Evolutionary conservation across 148 eudicot species (phyloP), one percentile per base, ranked within the genome.

Genomic region (Amaranthus palmeri): DNA sequence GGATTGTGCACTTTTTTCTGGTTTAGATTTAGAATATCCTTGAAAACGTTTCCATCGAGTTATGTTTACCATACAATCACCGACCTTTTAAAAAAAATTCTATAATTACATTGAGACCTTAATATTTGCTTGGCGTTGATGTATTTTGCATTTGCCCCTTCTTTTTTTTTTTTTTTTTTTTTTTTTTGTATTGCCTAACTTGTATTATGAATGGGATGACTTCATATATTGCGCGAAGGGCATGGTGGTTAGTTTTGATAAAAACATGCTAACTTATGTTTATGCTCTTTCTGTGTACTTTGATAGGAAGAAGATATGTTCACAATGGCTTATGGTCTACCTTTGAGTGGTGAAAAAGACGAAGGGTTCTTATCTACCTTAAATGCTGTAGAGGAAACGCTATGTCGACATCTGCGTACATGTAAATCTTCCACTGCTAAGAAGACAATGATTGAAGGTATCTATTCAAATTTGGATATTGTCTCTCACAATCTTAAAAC

Each of bases 271-370:
- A 45, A 36, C 48, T 49, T 11, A 59, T 71, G 13, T 18, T 56
- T 51, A 68, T 41, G 57, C 14, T 54, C n/a, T 43, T 49, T 77
- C 60, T 48, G 64, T 57, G n/a, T 79, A 6, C 49, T 75, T 69
- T 74, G 57, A 58, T 85, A 95, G 98, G 98, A 95, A 74, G 97
- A 95, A 75, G 98, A 95, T 87, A 61, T 91, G 57, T 89, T 95
- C 78, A 87, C 82, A 8, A 89, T 95, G 92, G 86, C 98, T 48
- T 87, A 83, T 74, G 98, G 97, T 72, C 87, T 91, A 70, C 96
- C 91, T 81, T 77, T 95, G 85, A 88, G 92, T 59, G 89, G 76
- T 47, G 91, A 89, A 49, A 92, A 91, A 78, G 97, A 89, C 83
- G 98, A 95, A 66, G 83, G 88, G 79, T 89, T 90, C 78, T 80